phyloP scores from a whole-genome alignment of 2,329 filamentous ascomycete genomes.

The Aspergillus sp. region DNA sequence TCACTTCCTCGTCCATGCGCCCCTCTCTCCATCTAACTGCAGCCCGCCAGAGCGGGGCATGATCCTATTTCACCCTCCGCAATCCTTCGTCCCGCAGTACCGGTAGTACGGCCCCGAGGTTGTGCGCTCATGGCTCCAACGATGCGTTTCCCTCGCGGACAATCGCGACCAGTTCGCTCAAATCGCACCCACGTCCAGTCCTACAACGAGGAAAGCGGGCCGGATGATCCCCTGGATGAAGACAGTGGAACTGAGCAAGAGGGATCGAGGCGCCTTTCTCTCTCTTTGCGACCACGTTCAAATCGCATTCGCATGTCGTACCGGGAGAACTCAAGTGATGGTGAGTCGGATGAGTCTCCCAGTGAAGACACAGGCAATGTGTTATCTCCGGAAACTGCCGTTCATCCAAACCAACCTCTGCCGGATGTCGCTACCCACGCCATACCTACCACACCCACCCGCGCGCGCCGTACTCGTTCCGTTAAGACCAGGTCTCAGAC shows the following conservation, averaged over 20 bases:
- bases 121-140: constrained; percentile 30
- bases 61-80: constrained; percentile 12
- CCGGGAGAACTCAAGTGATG: constrained; percentile 37
- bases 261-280: constrained; percentile 18
- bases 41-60: constrained; percentile 15
- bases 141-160: constrained; percentile 16
- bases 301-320: constrained; percentile 29
- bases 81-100: constrained; percentile 8
- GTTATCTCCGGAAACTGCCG: constrained; percentile 7
- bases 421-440: constrained; percentile 9
- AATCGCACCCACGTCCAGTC: constrained; percentile 36
- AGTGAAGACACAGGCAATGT: constrained; percentile 16
- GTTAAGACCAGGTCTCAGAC: constrained; percentile 20
- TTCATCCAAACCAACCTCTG: constrained; percentile 7
- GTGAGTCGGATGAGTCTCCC: constrained; percentile 17
- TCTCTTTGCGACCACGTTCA: constrained; percentile 34
- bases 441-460: constrained; percentile 4
- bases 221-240: constrained; percentile 26
- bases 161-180: constrained; percentile 35
- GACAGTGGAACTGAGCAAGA: constrained; percentile 14
- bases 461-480: constrained; percentile 18
- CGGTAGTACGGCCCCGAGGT: constrained; percentile 7
- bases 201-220: constrained; percentile 39
- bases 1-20: background rate
- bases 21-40: background rate